Conservation (phyloP, 371 early-diverging fungal species). For the Mortierella sp. region DNA sequence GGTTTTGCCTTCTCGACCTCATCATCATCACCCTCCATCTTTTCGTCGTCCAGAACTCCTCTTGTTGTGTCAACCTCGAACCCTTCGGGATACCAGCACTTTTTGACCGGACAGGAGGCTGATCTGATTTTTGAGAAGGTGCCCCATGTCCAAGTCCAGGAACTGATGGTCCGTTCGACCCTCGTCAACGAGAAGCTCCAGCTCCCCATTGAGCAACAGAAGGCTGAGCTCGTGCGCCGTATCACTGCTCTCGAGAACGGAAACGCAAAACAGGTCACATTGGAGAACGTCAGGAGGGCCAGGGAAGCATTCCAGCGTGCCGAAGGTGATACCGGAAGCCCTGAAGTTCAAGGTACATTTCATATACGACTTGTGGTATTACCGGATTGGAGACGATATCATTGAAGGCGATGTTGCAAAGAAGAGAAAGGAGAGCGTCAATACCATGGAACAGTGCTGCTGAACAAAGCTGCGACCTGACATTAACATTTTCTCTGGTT, state of each 20-base stretch:
- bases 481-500: not conserved
- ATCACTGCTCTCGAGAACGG: constrained; percentile 86
- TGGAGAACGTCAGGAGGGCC: constrained; percentile 84
- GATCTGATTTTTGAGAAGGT: constrained; percentile 71
- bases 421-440: not conserved
- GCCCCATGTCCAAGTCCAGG: constrained; percentile 67
- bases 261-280: constrained; percentile 78
- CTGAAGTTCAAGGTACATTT: constrained; percentile 92
- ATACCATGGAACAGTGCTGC: not conserved
- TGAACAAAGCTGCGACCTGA: not conserved
- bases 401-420: not conserved
- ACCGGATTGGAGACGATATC: not conserved
- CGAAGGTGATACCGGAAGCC: constrained; percentile 91
- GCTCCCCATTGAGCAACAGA: constrained; percentile 61
- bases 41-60: constrained; percentile 36
- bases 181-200: constrained; percentile 46
- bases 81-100: constrained; percentile 65
- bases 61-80: constrained; percentile 51
- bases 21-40: constrained; percentile 48
- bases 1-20: constrained; percentile 30
- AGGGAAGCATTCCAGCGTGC: constrained; percentile 85
- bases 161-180: constrained; percentile 37
- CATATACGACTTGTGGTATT: not conserved
- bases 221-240: constrained; percentile 81
- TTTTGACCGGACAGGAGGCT: constrained; percentile 66